Conservation (phyloP, 768 basidiomycete species). For the Mycena crocata region DNA sequence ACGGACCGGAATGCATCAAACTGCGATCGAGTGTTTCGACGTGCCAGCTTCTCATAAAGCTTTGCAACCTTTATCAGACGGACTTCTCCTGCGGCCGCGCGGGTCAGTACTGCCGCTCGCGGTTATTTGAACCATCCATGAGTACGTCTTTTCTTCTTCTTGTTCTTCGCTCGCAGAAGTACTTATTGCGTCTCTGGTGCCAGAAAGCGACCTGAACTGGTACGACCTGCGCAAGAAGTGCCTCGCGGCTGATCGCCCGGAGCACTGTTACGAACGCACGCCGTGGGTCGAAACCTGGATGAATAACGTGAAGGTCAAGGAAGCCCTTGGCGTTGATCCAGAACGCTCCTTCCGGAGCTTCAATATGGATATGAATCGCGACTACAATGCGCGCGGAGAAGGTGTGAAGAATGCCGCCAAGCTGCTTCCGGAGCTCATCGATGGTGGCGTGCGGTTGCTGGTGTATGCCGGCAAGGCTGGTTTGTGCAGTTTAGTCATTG, state of each 20-base stretch:
- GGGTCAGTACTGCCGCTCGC: slow-evolving; percentile 28
- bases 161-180: neutral
- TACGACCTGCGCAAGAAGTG: slow-evolving; percentile 64
- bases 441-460: slow-evolving; percentile 62
- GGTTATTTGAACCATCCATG: slow-evolving; percentile 32
- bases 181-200: neutral
- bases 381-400: slow-evolving; percentile 62
- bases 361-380: slow-evolving; percentile 56
- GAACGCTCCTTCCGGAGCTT: slow-evolving; percentile 33
- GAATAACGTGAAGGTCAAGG: slow-evolving; percentile 60
- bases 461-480: slow-evolving; percentile 48
- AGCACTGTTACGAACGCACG: slow-evolving; percentile 56
- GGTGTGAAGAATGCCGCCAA: slow-evolving; percentile 44
- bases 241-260: slow-evolving; percentile 49
- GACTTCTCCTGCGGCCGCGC: slow-evolving; percentile 26
- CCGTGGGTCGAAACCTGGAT: slow-evolving; percentile 64
- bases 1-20: slow-evolving; percentile 54
- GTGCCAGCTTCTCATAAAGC: slow-evolving; percentile 28
- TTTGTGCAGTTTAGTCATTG: slow-evolving; percentile 14
- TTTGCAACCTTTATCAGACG: slow-evolving; percentile 23
- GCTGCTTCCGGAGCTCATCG: slow-evolving; percentile 60
- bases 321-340: slow-evolving; percentile 52
- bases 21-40: slow-evolving; percentile 52
- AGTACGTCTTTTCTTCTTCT: slow-evolving; percentile 7
- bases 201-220: slow-evolving; percentile 53